Conservation (phyloP, 129 eudicot genomes). For the Chrysanthemum makinoi region DNA sequence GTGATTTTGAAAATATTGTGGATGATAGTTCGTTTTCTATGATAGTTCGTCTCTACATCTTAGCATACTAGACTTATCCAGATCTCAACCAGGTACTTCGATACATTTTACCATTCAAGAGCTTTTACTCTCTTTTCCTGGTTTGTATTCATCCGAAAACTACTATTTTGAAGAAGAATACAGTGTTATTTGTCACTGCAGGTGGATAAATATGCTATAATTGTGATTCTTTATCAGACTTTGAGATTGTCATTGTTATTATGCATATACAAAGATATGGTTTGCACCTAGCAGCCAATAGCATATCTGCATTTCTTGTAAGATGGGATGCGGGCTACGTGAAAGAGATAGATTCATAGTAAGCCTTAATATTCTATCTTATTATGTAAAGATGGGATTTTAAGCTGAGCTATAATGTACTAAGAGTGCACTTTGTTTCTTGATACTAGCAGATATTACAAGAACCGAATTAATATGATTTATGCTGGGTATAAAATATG, state of each 20-base stretch:
- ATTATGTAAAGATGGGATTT: background rate
- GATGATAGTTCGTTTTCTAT: slow-evolving; percentile 13
- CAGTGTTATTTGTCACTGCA: background rate
- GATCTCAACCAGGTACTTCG: slow-evolving; percentile 11
- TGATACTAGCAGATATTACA: background rate
- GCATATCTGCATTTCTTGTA: slow-evolving; percentile 1
- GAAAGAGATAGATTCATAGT: background rate
- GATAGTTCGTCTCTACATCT: background rate
- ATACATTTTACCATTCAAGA: background rate
- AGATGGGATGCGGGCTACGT: background rate
- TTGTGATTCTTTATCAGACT: background rate
- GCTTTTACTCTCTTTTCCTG: no score
- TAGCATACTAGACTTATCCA: slow-evolving; percentile 3
- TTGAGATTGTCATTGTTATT: background rate
- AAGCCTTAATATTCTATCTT: slow-evolving; percentile 6
- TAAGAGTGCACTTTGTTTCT: background rate
- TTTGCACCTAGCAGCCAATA: background rate
- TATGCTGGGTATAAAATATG: slow-evolving; percentile 27
- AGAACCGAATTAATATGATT: slow-evolving; percentile 22
- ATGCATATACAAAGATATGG: slow-evolving; percentile 2
- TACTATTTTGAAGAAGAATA: no score
- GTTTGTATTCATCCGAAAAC: no score
- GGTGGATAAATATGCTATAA: background rate
- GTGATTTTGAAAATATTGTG: background rate
- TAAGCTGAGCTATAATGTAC: background rate